Percentiles rank a stretch among this genome's conserved stretches.
phyloP scores from a whole-genome alignment of 257 asterid species.

The Petrea volubilis region DNA sequence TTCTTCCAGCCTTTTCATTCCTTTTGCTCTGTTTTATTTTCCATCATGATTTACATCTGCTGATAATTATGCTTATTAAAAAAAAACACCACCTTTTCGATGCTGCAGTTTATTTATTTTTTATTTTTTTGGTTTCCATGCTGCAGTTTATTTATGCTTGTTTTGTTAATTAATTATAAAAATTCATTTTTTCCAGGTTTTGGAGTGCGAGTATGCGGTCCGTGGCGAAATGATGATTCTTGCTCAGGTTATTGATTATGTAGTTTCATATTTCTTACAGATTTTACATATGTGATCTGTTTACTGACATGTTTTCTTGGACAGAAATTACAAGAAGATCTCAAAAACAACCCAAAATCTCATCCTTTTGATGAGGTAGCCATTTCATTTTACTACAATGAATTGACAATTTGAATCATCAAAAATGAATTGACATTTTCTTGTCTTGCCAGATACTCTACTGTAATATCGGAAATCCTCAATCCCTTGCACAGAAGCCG shows the following conservation, averaged over 20 bases:
- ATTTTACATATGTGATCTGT: background rate
- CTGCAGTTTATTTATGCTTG: background rate
- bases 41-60: background rate
- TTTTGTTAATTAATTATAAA: background rate
- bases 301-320: slow-evolving; percentile 6
- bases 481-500: slow-evolving; percentile 93
- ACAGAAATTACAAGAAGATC: slow-evolving; percentile 38
- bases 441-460: slow-evolving; percentile 63
- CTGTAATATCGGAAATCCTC: slow-evolving; percentile 97
- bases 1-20: background rate
- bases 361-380: slow-evolving; percentile 43
- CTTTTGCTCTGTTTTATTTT: background rate
- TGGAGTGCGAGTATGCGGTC: slow-evolving; percentile 89
- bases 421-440: background rate
- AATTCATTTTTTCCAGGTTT: slow-evolving; percentile 49
- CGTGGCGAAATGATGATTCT: slow-evolving; percentile 89
- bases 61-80: background rate
- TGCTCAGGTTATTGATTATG: slow-evolving; percentile 64
- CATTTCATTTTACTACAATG: background rate
- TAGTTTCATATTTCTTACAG: background rate
- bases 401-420: background rate
- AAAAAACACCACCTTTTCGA: background rate
- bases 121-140: background rate
- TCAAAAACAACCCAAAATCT: slow-evolving; percentile 28
- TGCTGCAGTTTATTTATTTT: background rate